Base-by-base conservation (phyloP, 2,329 filamentous ascomycete genomes). In the Trichoderma sp. region DNA sequence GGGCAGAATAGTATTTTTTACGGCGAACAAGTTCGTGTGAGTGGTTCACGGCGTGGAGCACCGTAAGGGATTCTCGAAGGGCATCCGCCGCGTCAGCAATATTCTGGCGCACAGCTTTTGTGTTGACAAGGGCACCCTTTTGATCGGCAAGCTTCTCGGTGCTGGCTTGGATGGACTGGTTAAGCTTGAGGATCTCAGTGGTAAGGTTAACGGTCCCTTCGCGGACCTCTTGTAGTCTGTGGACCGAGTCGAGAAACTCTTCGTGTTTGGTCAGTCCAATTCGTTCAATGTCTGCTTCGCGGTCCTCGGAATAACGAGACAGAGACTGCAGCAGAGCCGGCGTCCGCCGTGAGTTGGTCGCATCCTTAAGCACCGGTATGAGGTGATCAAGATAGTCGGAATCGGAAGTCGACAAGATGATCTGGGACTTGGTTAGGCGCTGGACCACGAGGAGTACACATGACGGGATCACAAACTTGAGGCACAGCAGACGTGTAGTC, bases 261-360 rank as follows among this genome's bases (percentile, higher is more conserved):
- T 98, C 94, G 75, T 99, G 95, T 74, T 97, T 97, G 12, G 92
- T 94, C 74, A 97, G 89, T 73, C 95, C 97, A 73, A 98, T 96
- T 25, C 88, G 88, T 80, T 99, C 95, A 71, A 99, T 98, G 74
- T 98, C 94, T 15, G 87, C 81, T 78, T 99, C 95, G 69, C 94
- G 90, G 56, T 95, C 92, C 72, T 90, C 89, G 37, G 94, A 92
- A 78, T 97, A 96, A 72, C 90, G 89, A 13, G 70, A 75, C 27
- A 81, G 84, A 69, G 91, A 91, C 73, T 94, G 90, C 58, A 93
- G 87, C 48, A 99, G 85, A 68, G 89, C 87, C 45, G 84, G 84
- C 7, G 90, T 90, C 74, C 92, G 86, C 76, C 92, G 90, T 66
- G 92, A 89, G 73, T 88, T 84, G 70, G 92, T 89, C 72, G 92